A percentile compares a stretch with the other conserved stretches of the same genome.
Evolutionary conservation across 495 filamentous ascomycete genomes (phyloP).

Genomic region (Monascus purpureus): DNA sequence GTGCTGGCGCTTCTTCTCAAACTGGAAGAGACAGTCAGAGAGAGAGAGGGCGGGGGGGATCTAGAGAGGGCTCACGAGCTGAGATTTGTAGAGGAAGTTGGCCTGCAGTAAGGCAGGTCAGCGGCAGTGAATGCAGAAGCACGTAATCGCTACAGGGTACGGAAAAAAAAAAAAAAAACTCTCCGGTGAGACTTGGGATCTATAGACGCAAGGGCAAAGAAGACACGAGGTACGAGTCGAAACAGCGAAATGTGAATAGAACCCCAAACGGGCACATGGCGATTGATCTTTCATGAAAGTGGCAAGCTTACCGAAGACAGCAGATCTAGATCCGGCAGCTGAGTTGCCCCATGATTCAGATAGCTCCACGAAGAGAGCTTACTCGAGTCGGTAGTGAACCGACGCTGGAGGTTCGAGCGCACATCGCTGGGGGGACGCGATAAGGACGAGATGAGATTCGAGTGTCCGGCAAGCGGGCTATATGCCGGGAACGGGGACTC

Average conservation of each 20-base stretch:
- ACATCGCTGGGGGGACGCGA: slow-evolving; percentile 44
- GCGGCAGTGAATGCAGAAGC: neutral
- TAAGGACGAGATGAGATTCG: slow-evolving; percentile 39
- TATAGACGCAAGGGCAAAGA: neutral
- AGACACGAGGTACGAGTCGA: too few relatives aligned
- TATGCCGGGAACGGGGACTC: slow-evolving; percentile 58
- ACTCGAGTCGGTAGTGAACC: slow-evolving; percentile 87
- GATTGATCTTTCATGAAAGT: slow-evolving; percentile 2
- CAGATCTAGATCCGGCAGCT: slow-evolving; percentile 43
- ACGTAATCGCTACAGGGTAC: slow-evolving; percentile 1
- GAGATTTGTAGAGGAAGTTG: slow-evolving; percentile 22
- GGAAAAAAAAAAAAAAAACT: slow-evolving; percentile 1
- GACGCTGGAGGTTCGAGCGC: slow-evolving; percentile 65
- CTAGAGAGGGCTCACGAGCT: slow-evolving; percentile 21
- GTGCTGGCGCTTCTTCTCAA: slow-evolving; percentile 84
- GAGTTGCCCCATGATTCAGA: slow-evolving; percentile 45
- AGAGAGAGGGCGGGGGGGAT: neutral
- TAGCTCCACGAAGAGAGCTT: slow-evolving; percentile 70
- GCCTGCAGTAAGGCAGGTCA: slow-evolving; percentile 13
- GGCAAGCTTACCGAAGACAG: slow-evolving; percentile 35
- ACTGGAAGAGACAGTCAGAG: slow-evolving; percentile 31
- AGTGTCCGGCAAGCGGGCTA: slow-evolving; percentile 53
- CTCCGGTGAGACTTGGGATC: neutral
- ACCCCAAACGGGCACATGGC: too few relatives aligned
- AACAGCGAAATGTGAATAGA: too few relatives aligned